These are phyloP conservation scores for Clavariopsis aquatica DNA, from an alignment of 495 filamentous ascomycete species.

Conservation along the genomic window DNA sequence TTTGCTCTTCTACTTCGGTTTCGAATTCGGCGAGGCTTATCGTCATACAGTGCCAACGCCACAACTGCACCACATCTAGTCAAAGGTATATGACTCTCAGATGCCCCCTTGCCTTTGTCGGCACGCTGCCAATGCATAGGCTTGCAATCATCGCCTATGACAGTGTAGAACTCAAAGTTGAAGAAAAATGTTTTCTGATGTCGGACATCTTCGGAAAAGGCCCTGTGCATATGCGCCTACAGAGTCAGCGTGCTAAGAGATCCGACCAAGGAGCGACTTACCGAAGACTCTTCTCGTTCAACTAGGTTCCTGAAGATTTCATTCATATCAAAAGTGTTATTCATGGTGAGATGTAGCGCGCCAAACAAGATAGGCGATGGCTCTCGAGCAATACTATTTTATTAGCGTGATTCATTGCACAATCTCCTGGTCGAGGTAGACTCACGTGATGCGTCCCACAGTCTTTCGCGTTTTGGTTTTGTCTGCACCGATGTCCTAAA, in stretches of 20 bases:
- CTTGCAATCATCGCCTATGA: conserved; percentile 49
- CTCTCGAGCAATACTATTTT: conserved; percentile 49
- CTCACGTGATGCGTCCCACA: conserved; percentile 53
- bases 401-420: background rate
- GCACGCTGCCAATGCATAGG: conserved; percentile 56
- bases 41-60: conserved; percentile 51
- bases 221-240: conserved; percentile 42
- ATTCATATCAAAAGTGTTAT: conserved; percentile 54
- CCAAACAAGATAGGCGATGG: conserved; percentile 55
- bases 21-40: conserved; percentile 42
- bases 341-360: conserved; percentile 54
- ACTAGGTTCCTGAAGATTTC: conserved; percentile 53
- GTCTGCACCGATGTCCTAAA: conserved; percentile 38
- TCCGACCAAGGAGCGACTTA: conserved; percentile 2
- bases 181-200: conserved; percentile 55
- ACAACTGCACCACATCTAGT: conserved; percentile 54
- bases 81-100: conserved; percentile 50
- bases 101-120: conserved; percentile 44
- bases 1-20: conserved; percentile 45
- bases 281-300: conserved; percentile 43
- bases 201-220: conserved; percentile 44
- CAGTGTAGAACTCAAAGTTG: conserved; percentile 58
- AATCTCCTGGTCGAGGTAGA: background rate
- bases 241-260: background rate
- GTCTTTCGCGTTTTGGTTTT: conserved; percentile 39